Percentiles rank a stretch among this genome's conserved stretches.
These are phyloP conservation scores for Aspergillus leporis DNA, from an alignment of 495 filamentous ascomycete genomes.

Conservation along the genomic window DNA sequence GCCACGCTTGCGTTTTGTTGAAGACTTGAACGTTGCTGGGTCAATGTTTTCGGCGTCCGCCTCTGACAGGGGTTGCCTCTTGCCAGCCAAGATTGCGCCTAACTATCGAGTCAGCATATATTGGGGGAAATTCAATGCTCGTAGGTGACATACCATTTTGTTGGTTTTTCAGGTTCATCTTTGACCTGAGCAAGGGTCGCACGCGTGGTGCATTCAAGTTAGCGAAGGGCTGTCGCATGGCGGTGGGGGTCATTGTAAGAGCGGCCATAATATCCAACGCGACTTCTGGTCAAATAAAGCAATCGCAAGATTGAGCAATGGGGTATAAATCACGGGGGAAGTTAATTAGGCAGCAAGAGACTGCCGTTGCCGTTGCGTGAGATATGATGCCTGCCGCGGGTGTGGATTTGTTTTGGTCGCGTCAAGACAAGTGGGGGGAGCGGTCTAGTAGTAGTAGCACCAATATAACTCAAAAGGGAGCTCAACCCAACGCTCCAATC, in stretches of 20 bases:
- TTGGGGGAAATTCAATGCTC: neutral
- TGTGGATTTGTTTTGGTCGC: constrained; percentile 27
- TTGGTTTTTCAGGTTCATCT: constrained; percentile 53
- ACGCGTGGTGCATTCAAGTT: constrained; percentile 42
- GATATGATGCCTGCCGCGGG: neutral
- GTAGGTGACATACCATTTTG: constrained; percentile 52
- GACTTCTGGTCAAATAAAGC: neutral
- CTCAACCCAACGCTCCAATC: neutral
- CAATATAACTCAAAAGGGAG: neutral
- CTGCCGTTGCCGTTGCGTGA: neutral
- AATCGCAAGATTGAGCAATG: neutral
- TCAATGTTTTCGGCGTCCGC: constrained; percentile 81
- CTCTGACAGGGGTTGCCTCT: constrained; percentile 48
- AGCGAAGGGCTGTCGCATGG: constrained; percentile 45
- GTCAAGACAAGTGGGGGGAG: constrained; percentile 15
- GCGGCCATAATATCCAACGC: constrained; percentile 33
- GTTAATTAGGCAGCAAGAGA: constrained; percentile 8
- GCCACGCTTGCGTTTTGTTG: constrained; percentile 65
- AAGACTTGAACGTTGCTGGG: constrained; percentile 59
- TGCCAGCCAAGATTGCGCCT: constrained; percentile 31
- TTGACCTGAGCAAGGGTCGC: constrained; percentile 44
- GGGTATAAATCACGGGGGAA: constrained; percentile 3
- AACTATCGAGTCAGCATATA: constrained; percentile 8
- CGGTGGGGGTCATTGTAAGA: constrained; percentile 43
- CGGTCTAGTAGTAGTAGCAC: constrained; percentile 4